Evolutionary conservation across 345 rosid genomes (phyloP).

Genomic region (Chamaenerion angustifolium): DNA sequence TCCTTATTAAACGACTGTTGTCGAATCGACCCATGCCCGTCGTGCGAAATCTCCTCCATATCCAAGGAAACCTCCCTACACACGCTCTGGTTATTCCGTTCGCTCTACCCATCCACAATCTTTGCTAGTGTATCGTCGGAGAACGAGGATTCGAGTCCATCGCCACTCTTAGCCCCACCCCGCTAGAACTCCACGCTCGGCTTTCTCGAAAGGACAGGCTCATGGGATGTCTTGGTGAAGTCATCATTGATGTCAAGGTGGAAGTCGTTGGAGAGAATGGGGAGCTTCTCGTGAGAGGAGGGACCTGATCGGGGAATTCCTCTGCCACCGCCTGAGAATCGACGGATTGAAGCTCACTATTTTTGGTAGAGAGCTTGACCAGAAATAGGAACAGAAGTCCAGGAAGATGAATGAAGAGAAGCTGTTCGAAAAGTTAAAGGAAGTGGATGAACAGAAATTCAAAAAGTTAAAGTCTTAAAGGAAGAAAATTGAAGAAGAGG

Average conservation of each 20-base stretch:
- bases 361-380: too few relatives aligned
- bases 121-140: constrained; percentile 19
- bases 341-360: too few relatives aligned
- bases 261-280: constrained; percentile 32
- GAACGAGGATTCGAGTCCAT: not conserved
- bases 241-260: not conserved
- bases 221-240: constrained; percentile 1
- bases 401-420: too few relatives aligned
- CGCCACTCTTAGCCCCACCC: not conserved
- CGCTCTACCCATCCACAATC: constrained; percentile 20
- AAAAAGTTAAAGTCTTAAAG: too few relatives aligned
- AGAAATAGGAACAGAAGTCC: too few relatives aligned
- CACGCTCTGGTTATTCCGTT: constrained; percentile 10
- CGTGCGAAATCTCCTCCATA: too few relatives aligned
- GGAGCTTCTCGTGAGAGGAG: constrained; percentile 29
- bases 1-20: not conserved
- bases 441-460: too few relatives aligned
- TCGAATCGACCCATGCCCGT: too few relatives aligned
- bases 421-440: too few relatives aligned
- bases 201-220: constrained; percentile 13
- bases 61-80: constrained; percentile 56
- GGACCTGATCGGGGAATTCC: not conserved
- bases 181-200: constrained; percentile 29
- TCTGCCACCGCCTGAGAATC: constrained; percentile 8
- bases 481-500: too few relatives aligned